Base-by-base conservation (phyloP, 805 yeast genomes). In the Wickerhamomyces bovis region DNA sequence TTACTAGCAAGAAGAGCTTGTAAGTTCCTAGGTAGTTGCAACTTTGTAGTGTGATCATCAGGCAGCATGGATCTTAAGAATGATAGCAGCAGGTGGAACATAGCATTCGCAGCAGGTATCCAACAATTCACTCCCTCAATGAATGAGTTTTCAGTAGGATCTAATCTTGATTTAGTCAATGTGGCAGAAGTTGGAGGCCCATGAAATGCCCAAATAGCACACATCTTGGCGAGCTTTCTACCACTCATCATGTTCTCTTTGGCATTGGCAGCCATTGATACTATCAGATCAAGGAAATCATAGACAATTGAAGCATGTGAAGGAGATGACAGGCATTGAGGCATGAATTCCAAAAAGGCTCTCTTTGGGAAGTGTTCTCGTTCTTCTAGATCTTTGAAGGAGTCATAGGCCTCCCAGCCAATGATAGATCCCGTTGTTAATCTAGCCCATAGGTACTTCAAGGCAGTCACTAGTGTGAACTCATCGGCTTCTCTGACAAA, bases 301-400 rank as follows among this genome's bases (percentile, higher is more conserved):
- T 86, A 87, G 5, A 87, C 92, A 5, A 90, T 87, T 2, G 94
- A 83, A 0, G 96, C 95, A 66, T 89, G 96, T 6, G 92, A 83
- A 2, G 94, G 88, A 0, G 94, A 82, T 2, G 84, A 76, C 20
- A 88, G 70, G 64, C 95, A 85, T 51, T 80, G 81, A 2, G 96
- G 96, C 88, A 89, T 85, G 47, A 85, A 77, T 43, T 83, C 83
- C 39, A 86, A 66, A 60, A 89, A 89, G 0, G 96, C 87, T 50
- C 76, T 77, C 54, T 77, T 75, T 1, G 94, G 89, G 58, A 71
- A 86, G 7, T 79, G 77, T 2, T 80, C 78, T 45, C 80, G 82
- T 36, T 71, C 71, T 60, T 89, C 96, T 43, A 76, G 68, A 20
- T 75, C 69, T 53, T 76, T 81, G 62, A 84, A 89, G 47, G 81